Evolutionary conservation across 129 eudicot genomes (phyloP).

Genomic region (Tagetes patula): DNA sequence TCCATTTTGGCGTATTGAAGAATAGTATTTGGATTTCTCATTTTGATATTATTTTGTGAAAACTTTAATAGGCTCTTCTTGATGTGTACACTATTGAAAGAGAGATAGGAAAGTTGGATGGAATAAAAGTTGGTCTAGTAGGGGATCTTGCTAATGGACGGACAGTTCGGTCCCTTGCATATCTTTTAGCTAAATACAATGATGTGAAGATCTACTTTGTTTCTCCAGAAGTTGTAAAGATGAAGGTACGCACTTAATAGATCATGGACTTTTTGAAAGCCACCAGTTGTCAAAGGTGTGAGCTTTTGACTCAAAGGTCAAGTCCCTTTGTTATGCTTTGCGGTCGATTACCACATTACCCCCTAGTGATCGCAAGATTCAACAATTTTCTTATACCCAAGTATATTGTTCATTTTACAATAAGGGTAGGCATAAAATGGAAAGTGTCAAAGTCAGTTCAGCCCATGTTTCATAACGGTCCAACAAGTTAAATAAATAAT

Average conservation of each 20-base stretch:
- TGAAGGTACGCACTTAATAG: conserved; percentile 66
- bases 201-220: conserved; percentile 92
- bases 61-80: conserved; percentile 68
- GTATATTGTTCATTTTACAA: background rate
- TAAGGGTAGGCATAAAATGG: background rate
- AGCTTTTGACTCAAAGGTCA: conserved; percentile 1
- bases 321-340: background rate
- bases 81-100: conserved; percentile 93
- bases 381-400: background rate
- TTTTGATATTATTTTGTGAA: background rate
- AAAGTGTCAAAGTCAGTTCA: no score
- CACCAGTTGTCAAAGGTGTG: background rate
- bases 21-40: background rate
- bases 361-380: background rate
- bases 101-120: conserved; percentile 90
- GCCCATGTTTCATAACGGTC: background rate
- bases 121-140: conserved; percentile 91
- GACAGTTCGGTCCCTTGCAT: conserved; percentile 97
- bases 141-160: conserved; percentile 99
- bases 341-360: background rate
- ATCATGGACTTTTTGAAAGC: background rate
- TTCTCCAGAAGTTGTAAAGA: conserved; percentile 90
- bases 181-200: conserved; percentile 80
- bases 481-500: background rate
- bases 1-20: background rate